phyloP scores from a whole-genome alignment of 352 stramenopile species.

The Phytophthora hibernalis region DNA sequence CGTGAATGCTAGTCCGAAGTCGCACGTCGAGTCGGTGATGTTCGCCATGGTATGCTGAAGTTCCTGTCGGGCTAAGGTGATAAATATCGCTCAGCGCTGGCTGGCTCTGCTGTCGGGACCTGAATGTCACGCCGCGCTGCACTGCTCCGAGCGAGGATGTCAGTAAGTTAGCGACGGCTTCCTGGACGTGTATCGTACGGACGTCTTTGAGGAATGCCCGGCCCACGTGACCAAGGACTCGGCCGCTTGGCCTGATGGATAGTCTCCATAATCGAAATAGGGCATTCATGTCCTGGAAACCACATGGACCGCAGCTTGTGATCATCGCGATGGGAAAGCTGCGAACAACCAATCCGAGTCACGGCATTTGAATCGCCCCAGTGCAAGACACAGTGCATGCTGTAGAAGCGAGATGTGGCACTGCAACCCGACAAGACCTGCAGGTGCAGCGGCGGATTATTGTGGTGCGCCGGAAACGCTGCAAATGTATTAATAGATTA shows the following conservation, averaged over 20 bases:
- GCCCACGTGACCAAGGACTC: conserved; percentile 14
- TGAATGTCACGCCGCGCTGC: conserved; percentile 12
- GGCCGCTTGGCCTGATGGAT: conserved; percentile 8
- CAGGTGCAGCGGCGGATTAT: not conserved
- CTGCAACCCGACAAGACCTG: conserved; percentile 7
- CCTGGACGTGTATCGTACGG: conserved; percentile 19
- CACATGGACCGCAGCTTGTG: conserved; percentile 31
- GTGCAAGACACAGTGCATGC: conserved; percentile 33
- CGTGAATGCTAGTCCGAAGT: conserved; percentile 41
- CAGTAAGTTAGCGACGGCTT: conserved; percentile 12
- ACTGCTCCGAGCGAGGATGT: conserved; percentile 1
- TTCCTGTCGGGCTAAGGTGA: conserved; percentile 17
- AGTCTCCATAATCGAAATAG: conserved; percentile 23
- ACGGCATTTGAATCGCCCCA: conserved; percentile 12
- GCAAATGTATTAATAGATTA: not conserved
- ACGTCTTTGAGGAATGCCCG: conserved; percentile 34
- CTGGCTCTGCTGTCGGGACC: conserved; percentile 10
- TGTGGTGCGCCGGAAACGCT: not conserved
- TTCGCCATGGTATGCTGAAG: conserved; percentile 38
- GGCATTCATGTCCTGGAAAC: conserved; percentile 35
- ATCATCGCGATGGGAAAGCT: conserved; percentile 39
- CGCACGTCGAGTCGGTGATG: conserved; percentile 46
- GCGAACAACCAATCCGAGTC: conserved; percentile 26
- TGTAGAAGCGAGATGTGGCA: conserved; percentile 31
- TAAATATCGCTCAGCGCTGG: conserved; percentile 30